Evolutionary conservation across 805 yeast species (phyloP).

Genomic region (Candida piceae): DNA sequence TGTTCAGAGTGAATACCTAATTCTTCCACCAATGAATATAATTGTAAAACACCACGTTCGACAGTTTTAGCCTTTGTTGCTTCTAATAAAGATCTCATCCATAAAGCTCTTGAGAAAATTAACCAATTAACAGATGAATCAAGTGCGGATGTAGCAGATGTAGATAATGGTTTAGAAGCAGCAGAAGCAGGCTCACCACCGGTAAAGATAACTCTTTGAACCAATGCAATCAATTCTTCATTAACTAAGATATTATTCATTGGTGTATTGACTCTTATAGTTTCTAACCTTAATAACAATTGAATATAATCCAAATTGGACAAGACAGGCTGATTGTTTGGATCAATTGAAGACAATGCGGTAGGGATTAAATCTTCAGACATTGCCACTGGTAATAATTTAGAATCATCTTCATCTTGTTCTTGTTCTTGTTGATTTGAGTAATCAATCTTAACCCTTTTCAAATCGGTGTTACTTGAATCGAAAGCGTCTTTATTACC

Average conservation of each 20-base stretch:
- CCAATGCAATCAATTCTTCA: constrained; percentile 77
- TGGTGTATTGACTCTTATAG: constrained; percentile 67
- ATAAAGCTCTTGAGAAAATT: constrained; percentile 72
- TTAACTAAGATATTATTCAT: constrained; percentile 63
- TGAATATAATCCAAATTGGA: constrained; percentile 70
- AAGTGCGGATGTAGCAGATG: background rate
- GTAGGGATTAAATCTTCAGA: constrained; percentile 61
- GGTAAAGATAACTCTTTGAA: constrained; percentile 62
- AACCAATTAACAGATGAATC: constrained; percentile 56
- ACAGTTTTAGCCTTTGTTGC: constrained; percentile 77
- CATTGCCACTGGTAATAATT: constrained; percentile 60
- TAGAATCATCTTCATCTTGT: constrained; percentile 15
- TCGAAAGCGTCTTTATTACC: constrained; percentile 48
- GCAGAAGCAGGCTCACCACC: constrained; percentile 24
- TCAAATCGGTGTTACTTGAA: no score
- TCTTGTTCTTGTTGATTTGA: constrained; percentile 12
- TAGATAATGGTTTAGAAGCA: background rate
- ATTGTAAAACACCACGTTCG: constrained; percentile 89
- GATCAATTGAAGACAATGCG: constrained; percentile 53
- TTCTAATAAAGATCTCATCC: constrained; percentile 87
- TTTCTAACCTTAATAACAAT: constrained; percentile 60
- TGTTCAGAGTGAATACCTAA: constrained; percentile 60
- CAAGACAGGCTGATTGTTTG: constrained; percentile 75
- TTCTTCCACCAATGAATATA: constrained; percentile 89
- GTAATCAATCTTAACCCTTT: constrained; percentile 38